Evolutionary conservation across 345 rosid genomes (phyloP).

Genomic region (Balakata baccata): DNA sequence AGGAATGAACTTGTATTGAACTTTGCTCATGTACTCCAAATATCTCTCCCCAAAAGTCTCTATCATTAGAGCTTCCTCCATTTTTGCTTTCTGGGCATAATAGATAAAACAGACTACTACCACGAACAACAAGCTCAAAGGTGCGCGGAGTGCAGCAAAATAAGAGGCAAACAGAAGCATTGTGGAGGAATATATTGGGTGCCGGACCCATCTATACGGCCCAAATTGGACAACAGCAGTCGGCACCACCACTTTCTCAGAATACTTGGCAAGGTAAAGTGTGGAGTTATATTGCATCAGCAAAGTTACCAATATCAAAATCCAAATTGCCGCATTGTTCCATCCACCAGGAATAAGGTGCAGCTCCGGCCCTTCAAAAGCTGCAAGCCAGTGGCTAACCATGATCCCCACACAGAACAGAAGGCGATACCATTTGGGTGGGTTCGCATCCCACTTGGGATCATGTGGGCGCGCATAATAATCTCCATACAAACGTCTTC

Average conservation of each 20-base stretch:
- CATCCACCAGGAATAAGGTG: constrained; percentile 69
- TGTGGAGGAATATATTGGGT: constrained; percentile 75
- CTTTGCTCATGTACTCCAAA: constrained; percentile 61
- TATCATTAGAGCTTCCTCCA: constrained; percentile 71
- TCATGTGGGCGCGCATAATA: constrained; percentile 57
- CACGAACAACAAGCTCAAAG: constrained; percentile 63
- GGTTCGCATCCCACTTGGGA: constrained; percentile 75
- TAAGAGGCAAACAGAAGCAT: constrained; percentile 62
- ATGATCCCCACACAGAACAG: constrained; percentile 58
- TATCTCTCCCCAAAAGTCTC: constrained; percentile 71
- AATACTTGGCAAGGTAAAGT: constrained; percentile 79
- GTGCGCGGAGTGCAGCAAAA: constrained; percentile 67
- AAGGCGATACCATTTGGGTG: constrained; percentile 50
- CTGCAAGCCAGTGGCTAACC: constrained; percentile 81
- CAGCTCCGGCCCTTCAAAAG: constrained; percentile 86
- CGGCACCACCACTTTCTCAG: constrained; percentile 78
- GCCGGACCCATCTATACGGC: constrained; percentile 82
- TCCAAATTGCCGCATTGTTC: constrained; percentile 69
- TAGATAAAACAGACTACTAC: constrained; percentile 60
- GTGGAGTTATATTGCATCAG: constrained; percentile 75
- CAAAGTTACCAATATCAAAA: constrained; percentile 53
- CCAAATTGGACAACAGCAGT: constrained; percentile 80
- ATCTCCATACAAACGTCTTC: constrained; percentile 80
- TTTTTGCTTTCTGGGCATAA: constrained; percentile 62
- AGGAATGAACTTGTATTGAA: constrained; percentile 76